Evolutionary conservation across 2,329 filamentous ascomycete species (phyloP).

Genomic region (Pyricularia sp.): DNA sequence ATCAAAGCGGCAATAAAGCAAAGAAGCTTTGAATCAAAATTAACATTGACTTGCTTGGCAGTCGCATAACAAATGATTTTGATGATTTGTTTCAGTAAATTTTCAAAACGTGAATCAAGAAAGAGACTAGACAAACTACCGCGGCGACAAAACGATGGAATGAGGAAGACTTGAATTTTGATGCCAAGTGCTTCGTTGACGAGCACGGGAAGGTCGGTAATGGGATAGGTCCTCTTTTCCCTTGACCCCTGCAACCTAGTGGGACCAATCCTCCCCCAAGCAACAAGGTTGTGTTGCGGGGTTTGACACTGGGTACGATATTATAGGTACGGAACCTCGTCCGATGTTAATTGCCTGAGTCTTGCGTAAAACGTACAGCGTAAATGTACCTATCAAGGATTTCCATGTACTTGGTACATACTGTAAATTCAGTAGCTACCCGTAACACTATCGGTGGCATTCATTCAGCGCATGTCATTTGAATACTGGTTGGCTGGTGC

Average conservation of each 20-base stretch:
- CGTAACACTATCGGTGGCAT: background rate
- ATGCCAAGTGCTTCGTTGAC: background rate
- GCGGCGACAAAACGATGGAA: background rate
- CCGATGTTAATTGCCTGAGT: background rate
- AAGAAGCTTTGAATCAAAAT: background rate
- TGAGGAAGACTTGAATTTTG: background rate
- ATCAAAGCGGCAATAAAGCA: background rate
- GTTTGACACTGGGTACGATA: background rate
- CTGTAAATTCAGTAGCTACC: background rate
- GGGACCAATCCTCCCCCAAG: background rate
- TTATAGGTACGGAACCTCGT: background rate
- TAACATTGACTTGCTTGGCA: background rate
- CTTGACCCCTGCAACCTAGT: background rate
- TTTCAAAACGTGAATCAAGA: background rate
- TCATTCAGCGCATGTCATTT: background rate
- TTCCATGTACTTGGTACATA: too few species aligned
- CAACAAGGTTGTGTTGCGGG: background rate
- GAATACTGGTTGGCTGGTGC: background rate
- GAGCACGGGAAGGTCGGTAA: background rate
- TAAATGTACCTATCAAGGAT: background rate
- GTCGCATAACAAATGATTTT: background rate
- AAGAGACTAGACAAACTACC: background rate
- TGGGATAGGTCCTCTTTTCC: background rate
- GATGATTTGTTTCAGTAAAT: background rate
- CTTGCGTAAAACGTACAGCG: background rate